Conservation (phyloP, 1,284 basidiomycete genomes). For the Exobasidium rhododendri region DNA sequence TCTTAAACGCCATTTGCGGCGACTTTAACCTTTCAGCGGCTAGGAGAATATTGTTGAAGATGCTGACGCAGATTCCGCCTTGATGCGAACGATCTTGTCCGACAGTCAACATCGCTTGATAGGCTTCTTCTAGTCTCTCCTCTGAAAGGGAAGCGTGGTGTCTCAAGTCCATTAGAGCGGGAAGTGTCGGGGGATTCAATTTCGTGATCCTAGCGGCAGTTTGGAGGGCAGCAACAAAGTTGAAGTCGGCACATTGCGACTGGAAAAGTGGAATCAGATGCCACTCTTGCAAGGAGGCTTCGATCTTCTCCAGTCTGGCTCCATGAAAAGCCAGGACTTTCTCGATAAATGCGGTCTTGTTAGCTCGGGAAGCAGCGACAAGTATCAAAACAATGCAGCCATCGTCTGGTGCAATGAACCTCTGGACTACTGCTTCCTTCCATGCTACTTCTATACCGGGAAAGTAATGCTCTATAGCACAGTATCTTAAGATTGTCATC, state of each 20-base stretch:
- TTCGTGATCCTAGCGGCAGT: constrained; percentile 16
- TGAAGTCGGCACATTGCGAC: constrained; percentile 25
- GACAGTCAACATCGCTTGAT: constrained; percentile 7
- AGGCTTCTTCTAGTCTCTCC: constrained; percentile 17
- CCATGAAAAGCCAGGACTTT: constrained; percentile 17
- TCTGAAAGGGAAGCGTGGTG: constrained; percentile 18
- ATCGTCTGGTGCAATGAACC: constrained; percentile 29
- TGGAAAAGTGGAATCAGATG: constrained; percentile 40
- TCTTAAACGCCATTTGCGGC: constrained; percentile 22
- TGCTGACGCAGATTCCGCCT: constrained; percentile 17
- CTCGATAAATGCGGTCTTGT: constrained; percentile 22
- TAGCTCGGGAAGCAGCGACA: constrained; percentile 29
- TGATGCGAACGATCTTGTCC: constrained; percentile 13
- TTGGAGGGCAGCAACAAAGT: constrained; percentile 28
- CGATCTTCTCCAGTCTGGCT: not conserved
- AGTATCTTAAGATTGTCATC: constrained; percentile 37
- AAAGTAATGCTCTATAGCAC: constrained; percentile 31
- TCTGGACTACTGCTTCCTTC: constrained; percentile 23
- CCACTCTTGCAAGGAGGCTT: constrained; percentile 28
- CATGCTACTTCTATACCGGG: constrained; percentile 39
- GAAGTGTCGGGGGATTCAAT: constrained; percentile 12
- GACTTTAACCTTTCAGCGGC: constrained; percentile 25
- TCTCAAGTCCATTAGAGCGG: constrained; percentile 20
- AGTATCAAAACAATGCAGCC: constrained; percentile 31
- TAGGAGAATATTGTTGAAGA: constrained; percentile 26